Evolutionary conservation across 441 rosid species (phyloP).

Genomic region (Adansonia rubrostipa): DNA sequence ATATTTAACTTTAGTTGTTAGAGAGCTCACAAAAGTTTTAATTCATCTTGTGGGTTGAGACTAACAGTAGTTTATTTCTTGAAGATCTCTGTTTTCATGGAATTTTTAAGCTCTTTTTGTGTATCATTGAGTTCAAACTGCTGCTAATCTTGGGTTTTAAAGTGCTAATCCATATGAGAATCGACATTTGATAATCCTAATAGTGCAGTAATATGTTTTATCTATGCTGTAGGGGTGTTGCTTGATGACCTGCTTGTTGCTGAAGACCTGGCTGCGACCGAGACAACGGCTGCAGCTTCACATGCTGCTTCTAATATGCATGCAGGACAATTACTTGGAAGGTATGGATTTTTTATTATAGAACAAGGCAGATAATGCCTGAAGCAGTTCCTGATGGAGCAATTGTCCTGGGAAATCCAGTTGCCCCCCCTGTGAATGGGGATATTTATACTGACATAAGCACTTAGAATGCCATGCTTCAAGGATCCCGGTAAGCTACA

Average conservation of each 20-base stretch:
- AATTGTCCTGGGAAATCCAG: conserved; percentile 89
- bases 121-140: background rate
- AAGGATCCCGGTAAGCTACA: conserved; percentile 67
- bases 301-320: conserved; percentile 75
- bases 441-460: conserved; percentile 92
- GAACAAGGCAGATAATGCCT: conserved; percentile 63
- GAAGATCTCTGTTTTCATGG: background rate
- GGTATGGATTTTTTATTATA: conserved; percentile 83
- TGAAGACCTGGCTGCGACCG: conserved; percentile 94
- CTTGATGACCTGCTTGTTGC: conserved; percentile 96
- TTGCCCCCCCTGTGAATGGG: conserved; percentile 92
- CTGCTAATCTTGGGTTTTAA: too few species aligned
- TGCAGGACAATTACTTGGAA: conserved; percentile 62
- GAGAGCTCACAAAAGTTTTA: background rate
- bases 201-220: conserved; percentile 24
- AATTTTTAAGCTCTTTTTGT: background rate
- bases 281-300: conserved; percentile 85
- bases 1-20: background rate
- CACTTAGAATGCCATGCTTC: conserved; percentile 89
- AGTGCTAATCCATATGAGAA: background rate
- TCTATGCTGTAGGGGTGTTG: conserved; percentile 69
- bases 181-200: conserved; percentile 13
- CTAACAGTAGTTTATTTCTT: background rate
- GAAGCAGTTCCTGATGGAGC: conserved; percentile 81
- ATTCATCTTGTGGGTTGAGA: conserved; percentile 11